Evolutionary conservation across 2,329 filamentous ascomycete genomes (phyloP), one percentile per base, ranked within the genome.

Genomic region (Talaromyces funiculosus): DNA sequence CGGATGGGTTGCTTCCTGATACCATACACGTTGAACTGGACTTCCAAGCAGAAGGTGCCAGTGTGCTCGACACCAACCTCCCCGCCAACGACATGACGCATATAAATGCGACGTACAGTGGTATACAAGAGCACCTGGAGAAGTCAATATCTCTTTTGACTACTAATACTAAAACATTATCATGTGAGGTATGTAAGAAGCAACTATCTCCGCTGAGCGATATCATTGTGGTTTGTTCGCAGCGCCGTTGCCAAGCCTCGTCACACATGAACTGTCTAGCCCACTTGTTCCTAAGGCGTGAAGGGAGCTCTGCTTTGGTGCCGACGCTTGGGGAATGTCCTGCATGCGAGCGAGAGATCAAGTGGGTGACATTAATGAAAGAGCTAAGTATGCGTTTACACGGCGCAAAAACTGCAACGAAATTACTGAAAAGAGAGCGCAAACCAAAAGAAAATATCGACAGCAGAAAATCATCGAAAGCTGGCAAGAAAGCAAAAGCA

Each of bases 291-390:
- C 71, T 85, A 0, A 73, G 76, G 3, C 73, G 77, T 3, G 72
- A 77, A 35, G 67, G 68, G 4, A 65, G 69, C 12, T 57, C 68
- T 22, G 71, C 71, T 1, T 67, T 96, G 1, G 69, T 96, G 1
- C 93, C 93, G 0, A 78, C 83, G 1, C 71, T 80, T 35, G 92
- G 91, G 2, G 73, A 68, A 2, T 97, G 93, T 75, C 90, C 90
- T 0, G 76, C 77, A 20, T 97, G 93, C 69, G 75, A 80, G 1
- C 78, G 79, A 0, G 73, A 78, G 4, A 75, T 92, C 1, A 72
- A 80, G 55, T 97, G 93, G 93, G 79, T 81, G 0, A 84, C 89
- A 53, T 84, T 97, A 76, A 88, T 95, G 77, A 92, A 86, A 70
- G 92, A 96, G 71, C 75, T 96, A 66, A 94, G 83, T 55, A 75